Evolutionary conservation across 352 stramenopile genomes (phyloP), one percentile per base, ranked within the genome.

Genomic region (Phytophthora sp.): DNA sequence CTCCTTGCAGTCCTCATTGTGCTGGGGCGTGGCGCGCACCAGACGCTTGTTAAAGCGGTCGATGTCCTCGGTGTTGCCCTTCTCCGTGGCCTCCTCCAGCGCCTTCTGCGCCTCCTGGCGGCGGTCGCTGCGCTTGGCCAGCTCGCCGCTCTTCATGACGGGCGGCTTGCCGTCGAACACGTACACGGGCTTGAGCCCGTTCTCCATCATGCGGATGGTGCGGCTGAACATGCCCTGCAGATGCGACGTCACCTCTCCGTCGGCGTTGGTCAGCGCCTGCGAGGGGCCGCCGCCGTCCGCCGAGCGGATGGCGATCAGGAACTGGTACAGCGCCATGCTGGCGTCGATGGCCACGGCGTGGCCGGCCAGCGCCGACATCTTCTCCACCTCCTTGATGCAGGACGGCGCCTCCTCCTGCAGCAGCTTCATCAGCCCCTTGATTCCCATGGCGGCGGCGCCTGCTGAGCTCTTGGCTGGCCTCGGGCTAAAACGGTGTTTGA

Each of bases 91-190:
- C 0, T 73, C 70, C 87, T 98, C 65, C 89, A 94, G 74, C 2
- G 73, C 75, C 45, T 84, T 89, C 95, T 98, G 74, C 56, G 82
- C 73, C 75, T 84, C 78, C 74, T 96, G 76, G 83, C 95, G 87
- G 10, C 86, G 86, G 53, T 95, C 87, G 51, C 90, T 95, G 42
- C 97, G 89, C 70, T 99, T 99, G 30, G 88, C 76, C 39, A 99
- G 73, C 80, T 99, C 98, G 11, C 94, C 95, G 45, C 82, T 90
- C 79, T 99, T 99, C 71, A 99, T 92, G 32, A 95, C 79, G 5
- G 98, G 98, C 31, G 98, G 97, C 76, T 99, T 99, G 28, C 98
- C 98, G 66, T 99, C 98, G 80, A 99, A 99, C 13, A 99, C 96
- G 70, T 98, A 99, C 30, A 99, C 94, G 11, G 98, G 98, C 68